These are phyloP conservation scores for Blastobotrys parvus DNA, from an alignment of 805 yeast species.

Conservation along the genomic window DNA sequence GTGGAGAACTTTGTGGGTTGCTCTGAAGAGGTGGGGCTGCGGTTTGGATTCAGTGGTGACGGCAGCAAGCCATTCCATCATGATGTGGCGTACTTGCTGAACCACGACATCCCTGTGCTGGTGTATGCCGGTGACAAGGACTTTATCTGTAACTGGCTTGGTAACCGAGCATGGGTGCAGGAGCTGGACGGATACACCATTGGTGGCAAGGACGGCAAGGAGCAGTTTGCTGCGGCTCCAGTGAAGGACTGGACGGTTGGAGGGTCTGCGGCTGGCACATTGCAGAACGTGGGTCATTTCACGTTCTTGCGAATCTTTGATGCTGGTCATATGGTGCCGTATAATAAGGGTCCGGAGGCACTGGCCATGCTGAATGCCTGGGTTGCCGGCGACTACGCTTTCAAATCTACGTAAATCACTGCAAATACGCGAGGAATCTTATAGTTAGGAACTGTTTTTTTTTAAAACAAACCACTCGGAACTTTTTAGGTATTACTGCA, in stretches of 20 bases:
- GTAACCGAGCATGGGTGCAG: slow-evolving; percentile 73
- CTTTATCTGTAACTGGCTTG: slow-evolving; percentile 84
- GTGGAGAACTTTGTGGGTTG: slow-evolving; percentile 69
- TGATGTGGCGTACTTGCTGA: slow-evolving; percentile 56
- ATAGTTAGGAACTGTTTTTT: too few relatives aligned
- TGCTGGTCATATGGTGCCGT: slow-evolving; percentile 95
- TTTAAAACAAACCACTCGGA: too few relatives aligned
- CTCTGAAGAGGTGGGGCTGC: slow-evolving; percentile 50
- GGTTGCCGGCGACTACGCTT: slow-evolving; percentile 25
- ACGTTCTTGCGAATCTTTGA: slow-evolving; percentile 74
- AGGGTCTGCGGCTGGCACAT: slow-evolving; percentile 53
- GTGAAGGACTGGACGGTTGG: slow-evolving; percentile 26
- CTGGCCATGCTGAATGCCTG: slow-evolving; percentile 77
- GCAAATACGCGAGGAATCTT: too few relatives aligned
- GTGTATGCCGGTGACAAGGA: slow-evolving; percentile 86
- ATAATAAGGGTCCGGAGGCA: slow-evolving; percentile 64
- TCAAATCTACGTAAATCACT: background rate
- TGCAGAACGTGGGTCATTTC: slow-evolving; percentile 51
- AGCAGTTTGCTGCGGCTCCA: slow-evolving; percentile 36
- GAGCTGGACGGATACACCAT: slow-evolving; percentile 34
- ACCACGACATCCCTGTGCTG: slow-evolving; percentile 59
- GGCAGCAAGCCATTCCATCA: slow-evolving; percentile 79
- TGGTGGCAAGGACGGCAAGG: slow-evolving; percentile 38
- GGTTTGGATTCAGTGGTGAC: slow-evolving; percentile 62
- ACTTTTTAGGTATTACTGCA: too few relatives aligned